phyloP scores from a whole-genome alignment of 2,329 filamentous ascomycete genomes.

The Fusarium circinatum region DNA sequence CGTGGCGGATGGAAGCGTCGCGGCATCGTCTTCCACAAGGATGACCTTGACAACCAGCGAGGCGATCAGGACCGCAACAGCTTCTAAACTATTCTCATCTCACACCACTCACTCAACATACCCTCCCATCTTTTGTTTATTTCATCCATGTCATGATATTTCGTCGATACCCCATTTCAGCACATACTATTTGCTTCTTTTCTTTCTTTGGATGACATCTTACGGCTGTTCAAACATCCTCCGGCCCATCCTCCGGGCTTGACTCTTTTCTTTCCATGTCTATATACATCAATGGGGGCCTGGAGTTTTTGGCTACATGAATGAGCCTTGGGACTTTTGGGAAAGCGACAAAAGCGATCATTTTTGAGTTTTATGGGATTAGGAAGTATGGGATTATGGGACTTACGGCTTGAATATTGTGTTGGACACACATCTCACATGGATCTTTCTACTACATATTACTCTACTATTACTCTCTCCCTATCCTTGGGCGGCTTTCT shows the following conservation, averaged over 20 bases:
- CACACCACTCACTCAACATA: background rate
- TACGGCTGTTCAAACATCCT: conserved; percentile 22
- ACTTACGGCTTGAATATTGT: conserved; percentile 21
- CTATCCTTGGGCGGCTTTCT: conserved; percentile 14
- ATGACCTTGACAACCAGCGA: conserved; percentile 46
- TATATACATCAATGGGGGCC: conserved; percentile 9
- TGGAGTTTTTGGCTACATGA: conserved; percentile 27
- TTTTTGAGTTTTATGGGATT: conserved; percentile 4
- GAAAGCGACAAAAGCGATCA: conserved; percentile 37
- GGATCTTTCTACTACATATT: conserved; percentile 13
- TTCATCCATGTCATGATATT: conserved; percentile 32
- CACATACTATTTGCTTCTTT: conserved; percentile 24
- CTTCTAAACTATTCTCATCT: conserved; percentile 27
- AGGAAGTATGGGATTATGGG: conserved; percentile 26
- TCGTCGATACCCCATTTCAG: conserved; percentile 40
- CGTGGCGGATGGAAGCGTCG: conserved; percentile 57
- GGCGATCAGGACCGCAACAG: conserved; percentile 36
- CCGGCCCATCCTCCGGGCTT: conserved; percentile 12
- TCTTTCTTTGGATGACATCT: conserved; percentile 20
- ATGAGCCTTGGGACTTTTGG: conserved; percentile 17
- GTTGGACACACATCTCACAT: conserved; percentile 4
- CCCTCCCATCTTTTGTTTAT: conserved; percentile 5
- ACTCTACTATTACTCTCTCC: conserved; percentile 23
- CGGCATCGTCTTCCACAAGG: conserved; percentile 53
- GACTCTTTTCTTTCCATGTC: conserved; percentile 5